Percentiles rank a stretch among this genome's conserved stretches.
Conservation (phyloP, 2,329 filamentous ascomycete genomes). For the Botrytis byssoidea region DNA sequence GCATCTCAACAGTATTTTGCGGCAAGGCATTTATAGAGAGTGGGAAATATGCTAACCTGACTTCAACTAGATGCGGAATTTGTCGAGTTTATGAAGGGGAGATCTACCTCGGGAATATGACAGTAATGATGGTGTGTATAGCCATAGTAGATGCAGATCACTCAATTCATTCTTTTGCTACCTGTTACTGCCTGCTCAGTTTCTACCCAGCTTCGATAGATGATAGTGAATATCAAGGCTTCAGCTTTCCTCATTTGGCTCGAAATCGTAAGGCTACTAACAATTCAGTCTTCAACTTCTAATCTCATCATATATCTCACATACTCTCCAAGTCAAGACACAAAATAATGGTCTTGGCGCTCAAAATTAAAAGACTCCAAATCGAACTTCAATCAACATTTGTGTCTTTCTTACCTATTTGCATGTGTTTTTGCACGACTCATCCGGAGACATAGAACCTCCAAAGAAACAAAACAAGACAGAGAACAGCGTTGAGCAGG, state of each 20-base stretch:
- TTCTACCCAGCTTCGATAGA: not conserved
- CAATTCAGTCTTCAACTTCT: not conserved
- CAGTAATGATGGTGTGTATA: not conserved
- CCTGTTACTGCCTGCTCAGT: no score
- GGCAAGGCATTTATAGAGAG: not conserved
- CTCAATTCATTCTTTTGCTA: not conserved
- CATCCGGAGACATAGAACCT: not conserved
- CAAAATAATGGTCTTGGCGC: not conserved
- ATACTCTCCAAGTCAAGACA: not conserved
- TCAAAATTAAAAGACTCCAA: not conserved
- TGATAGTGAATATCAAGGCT: not conserved
- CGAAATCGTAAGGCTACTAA: not conserved
- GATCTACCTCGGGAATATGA: constrained; percentile 22
- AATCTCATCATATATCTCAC: not conserved
- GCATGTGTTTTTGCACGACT: not conserved
- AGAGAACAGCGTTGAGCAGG: not conserved
- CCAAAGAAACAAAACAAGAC: not conserved
- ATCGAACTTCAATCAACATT: not conserved
- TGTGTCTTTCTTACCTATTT: not conserved
- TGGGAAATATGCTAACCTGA: not conserved
- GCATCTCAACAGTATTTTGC: constrained; percentile 20
- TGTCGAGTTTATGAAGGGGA: constrained; percentile 40
- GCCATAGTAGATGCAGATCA: not conserved
- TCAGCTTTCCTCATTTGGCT: not conserved
- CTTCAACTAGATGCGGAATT: constrained; percentile 39